Evolutionary conservation across 2,329 filamentous ascomycete genomes (phyloP).

Genomic region (Penicillium sp.): DNA sequence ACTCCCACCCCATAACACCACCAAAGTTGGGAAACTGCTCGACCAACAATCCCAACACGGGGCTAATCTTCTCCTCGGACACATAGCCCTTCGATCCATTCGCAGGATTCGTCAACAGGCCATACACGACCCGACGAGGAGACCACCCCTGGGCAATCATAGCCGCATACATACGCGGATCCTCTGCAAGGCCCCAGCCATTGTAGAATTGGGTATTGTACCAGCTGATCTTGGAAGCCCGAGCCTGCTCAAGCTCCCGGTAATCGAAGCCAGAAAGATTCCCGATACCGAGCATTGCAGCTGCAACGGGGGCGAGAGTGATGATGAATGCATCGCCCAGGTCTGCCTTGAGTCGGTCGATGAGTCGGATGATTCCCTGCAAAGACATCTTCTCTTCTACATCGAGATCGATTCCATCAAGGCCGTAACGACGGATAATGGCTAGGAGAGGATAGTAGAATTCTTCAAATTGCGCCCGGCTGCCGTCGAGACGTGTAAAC

Average conservation of each 20-base stretch:
- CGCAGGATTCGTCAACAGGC: slow-evolving; percentile 71
- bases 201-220: slow-evolving; percentile 95
- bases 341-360: slow-evolving; percentile 59
- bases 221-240: slow-evolving; percentile 67
- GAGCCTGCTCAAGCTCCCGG: slow-evolving; percentile 64
- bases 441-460: slow-evolving; percentile 68
- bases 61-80: slow-evolving; percentile 54
- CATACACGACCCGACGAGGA: slow-evolving; percentile 70
- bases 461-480: slow-evolving; percentile 60
- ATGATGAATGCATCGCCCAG: slow-evolving; percentile 62
- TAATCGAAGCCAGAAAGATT: slow-evolving; percentile 81
- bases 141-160: slow-evolving; percentile 61
- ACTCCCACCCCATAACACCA: slow-evolving; percentile 93
- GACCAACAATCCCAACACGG: slow-evolving; percentile 56
- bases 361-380: slow-evolving; percentile 61
- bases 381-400: slow-evolving; percentile 75
- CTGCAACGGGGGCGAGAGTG: slow-evolving; percentile 76
- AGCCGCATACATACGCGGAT: slow-evolving; percentile 43
- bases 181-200: slow-evolving; percentile 70
- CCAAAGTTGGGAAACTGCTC: slow-evolving; percentile 67
- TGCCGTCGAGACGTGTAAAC: slow-evolving; percentile 60
- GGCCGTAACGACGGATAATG: slow-evolving; percentile 57
- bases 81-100: slow-evolving; percentile 67
- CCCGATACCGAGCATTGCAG: slow-evolving; percentile 60
- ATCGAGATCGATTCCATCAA: slow-evolving; percentile 73